Conservation (phyloP, 2,329 filamentous ascomycete species). For the Microcyclospora tardicrescens region DNA sequence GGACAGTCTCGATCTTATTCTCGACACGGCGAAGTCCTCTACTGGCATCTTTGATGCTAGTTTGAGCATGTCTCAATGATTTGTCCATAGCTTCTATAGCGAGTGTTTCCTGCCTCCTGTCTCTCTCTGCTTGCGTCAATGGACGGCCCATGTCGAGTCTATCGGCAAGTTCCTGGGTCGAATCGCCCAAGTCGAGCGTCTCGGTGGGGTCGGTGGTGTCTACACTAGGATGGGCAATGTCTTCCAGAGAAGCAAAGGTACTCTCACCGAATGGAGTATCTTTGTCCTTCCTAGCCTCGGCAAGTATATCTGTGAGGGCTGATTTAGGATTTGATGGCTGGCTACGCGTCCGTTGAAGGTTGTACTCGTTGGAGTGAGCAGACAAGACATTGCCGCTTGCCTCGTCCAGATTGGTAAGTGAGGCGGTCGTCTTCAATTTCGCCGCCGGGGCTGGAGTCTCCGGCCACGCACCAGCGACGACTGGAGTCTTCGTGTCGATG, state of each 20-base stretch:
- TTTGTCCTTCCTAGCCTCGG: slow-evolving; percentile 21
- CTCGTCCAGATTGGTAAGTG: neutral
- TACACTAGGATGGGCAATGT: slow-evolving; percentile 25
- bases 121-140: slow-evolving; percentile 28
- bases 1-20: slow-evolving; percentile 23
- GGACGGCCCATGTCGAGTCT: slow-evolving; percentile 2
- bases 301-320: slow-evolving; percentile 29
- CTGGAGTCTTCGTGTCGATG: slow-evolving; percentile 26
- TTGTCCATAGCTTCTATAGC: slow-evolving; percentile 31
- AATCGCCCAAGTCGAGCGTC: slow-evolving; percentile 8
- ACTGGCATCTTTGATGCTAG: slow-evolving; percentile 31
- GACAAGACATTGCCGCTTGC: neutral
- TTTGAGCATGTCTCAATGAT: slow-evolving; percentile 26
- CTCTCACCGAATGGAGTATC: slow-evolving; percentile 30
- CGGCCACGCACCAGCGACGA: slow-evolving; percentile 36
- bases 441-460: slow-evolving; percentile 26
- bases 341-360: neutral
- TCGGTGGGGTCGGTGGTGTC: slow-evolving; percentile 14
- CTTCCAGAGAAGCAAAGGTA: slow-evolving; percentile 36
- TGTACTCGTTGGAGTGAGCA: too few relatives aligned
- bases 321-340: slow-evolving; percentile 16
- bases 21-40: slow-evolving; percentile 31
- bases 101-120: slow-evolving; percentile 29
- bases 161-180: slow-evolving; percentile 1
- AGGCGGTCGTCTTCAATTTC: neutral